A percentile compares a stretch with the other conserved stretches of the same genome.
These are phyloP conservation scores for Circinella umbellata DNA, from an alignment of 371 early-diverging fungal genomes.

Conservation along the genomic window DNA sequence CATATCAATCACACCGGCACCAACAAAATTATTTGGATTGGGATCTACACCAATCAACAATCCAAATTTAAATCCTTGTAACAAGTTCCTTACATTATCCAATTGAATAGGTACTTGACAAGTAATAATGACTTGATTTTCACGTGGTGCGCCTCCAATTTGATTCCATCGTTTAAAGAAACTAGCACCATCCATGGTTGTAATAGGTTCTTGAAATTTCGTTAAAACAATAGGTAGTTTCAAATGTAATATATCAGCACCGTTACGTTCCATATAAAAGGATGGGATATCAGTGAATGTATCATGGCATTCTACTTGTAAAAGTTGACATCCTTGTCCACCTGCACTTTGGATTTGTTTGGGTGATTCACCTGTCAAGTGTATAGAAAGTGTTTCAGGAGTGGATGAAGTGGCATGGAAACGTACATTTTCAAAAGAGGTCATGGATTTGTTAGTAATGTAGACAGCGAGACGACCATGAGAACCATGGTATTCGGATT, in stretches of 20 bases:
- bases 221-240: constrained; percentile 80
- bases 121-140: constrained; percentile 74
- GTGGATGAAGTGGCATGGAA: constrained; percentile 24
- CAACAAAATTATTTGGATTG: constrained; percentile 87
- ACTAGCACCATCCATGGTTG: constrained; percentile 72
- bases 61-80: constrained; percentile 74
- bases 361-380: neutral
- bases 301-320: constrained; percentile 72
- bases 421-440: constrained; percentile 22
- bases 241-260: constrained; percentile 54
- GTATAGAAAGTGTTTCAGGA: constrained; percentile 11
- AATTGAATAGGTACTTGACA: constrained; percentile 62
- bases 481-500: constrained; percentile 87
- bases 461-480: constrained; percentile 87
- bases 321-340: constrained; percentile 78
- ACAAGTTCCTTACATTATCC: constrained; percentile 46
- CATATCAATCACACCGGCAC: constrained; percentile 84
- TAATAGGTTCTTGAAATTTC: constrained; percentile 89
- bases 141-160: constrained; percentile 86
- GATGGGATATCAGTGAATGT: constrained; percentile 63
- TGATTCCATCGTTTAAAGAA: constrained; percentile 96
- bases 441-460: constrained; percentile 82
- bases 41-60: constrained; percentile 86
- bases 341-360: constrained; percentile 33
- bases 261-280: constrained; percentile 66